Conservation (phyloP, 2,329 filamentous ascomycete genomes). For the Macroventuria anomochaeta region DNA sequence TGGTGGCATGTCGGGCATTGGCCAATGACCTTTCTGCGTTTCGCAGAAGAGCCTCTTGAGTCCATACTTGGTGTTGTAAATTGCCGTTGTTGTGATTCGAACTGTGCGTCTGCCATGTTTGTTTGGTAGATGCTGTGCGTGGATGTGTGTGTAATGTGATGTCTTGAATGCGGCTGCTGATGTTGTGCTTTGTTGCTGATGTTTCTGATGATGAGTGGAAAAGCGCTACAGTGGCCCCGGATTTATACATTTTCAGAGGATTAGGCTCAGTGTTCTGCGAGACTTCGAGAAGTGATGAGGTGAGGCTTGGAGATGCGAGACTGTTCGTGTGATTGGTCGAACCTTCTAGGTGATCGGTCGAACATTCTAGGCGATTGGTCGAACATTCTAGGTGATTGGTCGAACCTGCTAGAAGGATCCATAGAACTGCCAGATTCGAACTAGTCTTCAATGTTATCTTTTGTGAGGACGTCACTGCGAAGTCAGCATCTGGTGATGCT, state of each 20-base stretch:
- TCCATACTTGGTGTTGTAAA: background rate
- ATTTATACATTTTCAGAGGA: conserved; percentile 6
- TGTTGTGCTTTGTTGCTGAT: background rate
- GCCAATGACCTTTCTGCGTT: conserved; percentile 8
- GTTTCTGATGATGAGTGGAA: background rate
- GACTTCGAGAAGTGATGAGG: background rate
- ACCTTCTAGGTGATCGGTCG: conserved; percentile 15
- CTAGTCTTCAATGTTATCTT: background rate
- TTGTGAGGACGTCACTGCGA: background rate
- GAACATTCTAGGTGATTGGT: conserved; percentile 17
- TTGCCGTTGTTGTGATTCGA: background rate
- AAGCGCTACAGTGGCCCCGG: background rate
- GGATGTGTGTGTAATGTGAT: background rate
- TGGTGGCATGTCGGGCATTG: conserved; percentile 15
- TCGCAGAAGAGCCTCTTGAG: background rate
- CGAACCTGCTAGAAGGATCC: conserved; percentile 16
- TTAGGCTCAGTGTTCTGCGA: background rate
- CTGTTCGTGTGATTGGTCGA: conserved; percentile 18
- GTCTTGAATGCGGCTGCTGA: background rate
- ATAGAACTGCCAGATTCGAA: background rate
- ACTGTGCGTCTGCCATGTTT: conserved; percentile 13
- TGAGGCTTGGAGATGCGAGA: conserved; percentile 7
- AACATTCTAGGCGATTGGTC: conserved; percentile 20
- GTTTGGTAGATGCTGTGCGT: background rate
- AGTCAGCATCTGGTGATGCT: background rate